A percentile compares a stretch with the other conserved stretches of the same genome.
phyloP scores from a whole-genome alignment of 768 basidiomycete genomes.

The Agaricus sinodeliciosus region DNA sequence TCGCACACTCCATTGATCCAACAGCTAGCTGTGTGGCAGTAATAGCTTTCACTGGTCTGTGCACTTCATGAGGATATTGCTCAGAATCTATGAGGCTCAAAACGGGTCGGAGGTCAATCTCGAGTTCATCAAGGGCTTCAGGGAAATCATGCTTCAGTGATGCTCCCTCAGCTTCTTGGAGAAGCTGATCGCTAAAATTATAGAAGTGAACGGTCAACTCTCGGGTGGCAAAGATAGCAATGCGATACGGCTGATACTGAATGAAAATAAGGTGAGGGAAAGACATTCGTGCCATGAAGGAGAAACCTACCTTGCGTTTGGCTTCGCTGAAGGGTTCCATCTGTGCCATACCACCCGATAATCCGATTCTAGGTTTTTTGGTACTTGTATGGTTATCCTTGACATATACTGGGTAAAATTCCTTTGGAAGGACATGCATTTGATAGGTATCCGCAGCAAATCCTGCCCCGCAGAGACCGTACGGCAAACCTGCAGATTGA shows the following conservation, averaged over 20 bases:
- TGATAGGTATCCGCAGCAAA: background rate
- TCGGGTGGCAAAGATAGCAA: slow-evolving; percentile 57
- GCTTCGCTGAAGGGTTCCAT: slow-evolving; percentile 1
- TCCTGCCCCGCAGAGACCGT: background rate
- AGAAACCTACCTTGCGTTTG: background rate
- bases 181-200: slow-evolving; percentile 66
- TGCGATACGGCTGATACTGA: slow-evolving; percentile 56
- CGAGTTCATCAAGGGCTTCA: slow-evolving; percentile 47
- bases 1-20: slow-evolving; percentile 51
- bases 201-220: slow-evolving; percentile 66
- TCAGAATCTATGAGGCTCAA: slow-evolving; percentile 7
- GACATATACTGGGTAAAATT: background rate
- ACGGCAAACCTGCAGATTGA: slow-evolving; percentile 3
- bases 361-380: background rate
- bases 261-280: background rate
- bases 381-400: background rate
- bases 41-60: slow-evolving; percentile 21
- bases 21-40: slow-evolving; percentile 41
- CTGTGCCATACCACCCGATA: background rate
- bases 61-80: background rate
- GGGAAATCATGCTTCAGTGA: slow-evolving; percentile 63
- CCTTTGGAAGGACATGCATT: background rate
- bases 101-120: slow-evolving; percentile 51
- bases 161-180: slow-evolving; percentile 29
- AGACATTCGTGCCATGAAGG: background rate